These are phyloP conservation scores for Brettanomyces sp. DNA, from an alignment of 805 yeast species.

Conservation along the genomic window DNA sequence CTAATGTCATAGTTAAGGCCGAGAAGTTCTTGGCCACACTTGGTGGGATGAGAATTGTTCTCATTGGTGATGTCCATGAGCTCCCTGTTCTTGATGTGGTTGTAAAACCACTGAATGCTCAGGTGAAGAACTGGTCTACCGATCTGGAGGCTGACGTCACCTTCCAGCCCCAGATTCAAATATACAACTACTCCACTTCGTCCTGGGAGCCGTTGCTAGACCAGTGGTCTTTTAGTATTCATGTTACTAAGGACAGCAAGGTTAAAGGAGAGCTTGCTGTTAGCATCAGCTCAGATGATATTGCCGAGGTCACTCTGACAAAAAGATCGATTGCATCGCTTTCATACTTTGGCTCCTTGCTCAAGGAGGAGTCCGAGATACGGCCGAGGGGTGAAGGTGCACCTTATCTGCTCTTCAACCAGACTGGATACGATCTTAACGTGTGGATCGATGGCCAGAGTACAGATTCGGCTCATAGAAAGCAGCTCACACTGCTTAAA, in stretches of 20 bases:
- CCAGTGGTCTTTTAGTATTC: constrained; percentile 73
- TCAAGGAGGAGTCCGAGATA: constrained; percentile 43
- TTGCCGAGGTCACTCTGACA: constrained; percentile 74
- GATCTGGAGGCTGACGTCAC: constrained; percentile 63
- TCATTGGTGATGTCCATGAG: constrained; percentile 88
- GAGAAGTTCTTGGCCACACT: constrained; percentile 59
- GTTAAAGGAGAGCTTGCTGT: constrained; percentile 43
- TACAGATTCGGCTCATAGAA: constrained; percentile 15
- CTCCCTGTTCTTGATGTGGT: constrained; percentile 77
- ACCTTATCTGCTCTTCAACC: constrained; percentile 74
- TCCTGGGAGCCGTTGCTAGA: constrained; percentile 94
- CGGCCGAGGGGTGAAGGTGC: constrained; percentile 69
- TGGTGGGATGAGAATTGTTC: constrained; percentile 70
- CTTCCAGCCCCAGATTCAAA: constrained; percentile 58
- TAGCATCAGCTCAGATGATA: constrained; percentile 64
- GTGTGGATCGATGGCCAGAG: constrained; percentile 59
- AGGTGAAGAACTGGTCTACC: constrained; percentile 79
- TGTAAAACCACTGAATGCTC: constrained; percentile 56
- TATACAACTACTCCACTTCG: constrained; percentile 81
- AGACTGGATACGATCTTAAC: constrained; percentile 75
- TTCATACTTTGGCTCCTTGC: constrained; percentile 54
- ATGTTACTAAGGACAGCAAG: constrained; percentile 42
- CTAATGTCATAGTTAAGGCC: constrained; percentile 44
- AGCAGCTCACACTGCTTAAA: constrained; percentile 28
- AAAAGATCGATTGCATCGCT: constrained; percentile 71